Percentiles rank a stretch among this genome's conserved stretches.
Conservation (phyloP, 1,284 basidiomycete species). For the Irpex lacteus region DNA sequence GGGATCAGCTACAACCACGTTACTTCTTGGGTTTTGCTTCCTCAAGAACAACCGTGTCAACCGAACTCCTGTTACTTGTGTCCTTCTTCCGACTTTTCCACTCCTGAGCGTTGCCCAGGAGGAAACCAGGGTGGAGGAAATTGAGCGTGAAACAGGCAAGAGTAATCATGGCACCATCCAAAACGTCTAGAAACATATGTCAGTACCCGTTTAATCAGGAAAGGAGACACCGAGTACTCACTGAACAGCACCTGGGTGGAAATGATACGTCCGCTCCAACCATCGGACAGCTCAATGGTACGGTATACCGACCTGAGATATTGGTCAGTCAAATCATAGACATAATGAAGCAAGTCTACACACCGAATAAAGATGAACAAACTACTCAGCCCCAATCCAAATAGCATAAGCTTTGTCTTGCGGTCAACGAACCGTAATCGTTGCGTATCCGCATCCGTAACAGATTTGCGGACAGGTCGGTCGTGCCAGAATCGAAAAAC, state of each 20-base stretch:
- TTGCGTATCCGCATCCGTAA: conserved; percentile 4
- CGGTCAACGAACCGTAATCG: neutral
- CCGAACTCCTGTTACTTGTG: neutral
- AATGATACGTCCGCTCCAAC: conserved; percentile 54
- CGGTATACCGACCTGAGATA: conserved; percentile 42
- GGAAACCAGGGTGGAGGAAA: conserved; percentile 45
- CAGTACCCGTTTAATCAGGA: neutral
- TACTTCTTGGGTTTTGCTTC: neutral
- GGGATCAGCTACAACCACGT: too few relatives aligned
- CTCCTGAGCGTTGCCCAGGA: conserved; percentile 9
- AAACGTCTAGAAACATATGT: conserved; percentile 23
- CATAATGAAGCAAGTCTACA: conserved; percentile 5
- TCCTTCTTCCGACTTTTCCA: conserved; percentile 5
- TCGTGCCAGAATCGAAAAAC: conserved; percentile 39
- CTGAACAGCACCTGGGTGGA: conserved; percentile 54
- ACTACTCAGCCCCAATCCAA: conserved; percentile 36
- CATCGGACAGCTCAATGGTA: conserved; percentile 51
- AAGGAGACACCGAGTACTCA: conserved; percentile 21
- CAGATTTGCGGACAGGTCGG: conserved; percentile 32
- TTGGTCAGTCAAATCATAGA: neutral
- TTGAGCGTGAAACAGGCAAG: conserved; percentile 53
- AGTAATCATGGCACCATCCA: conserved; percentile 57
- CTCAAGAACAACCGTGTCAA: neutral
- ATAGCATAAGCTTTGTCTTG: conserved; percentile 32
- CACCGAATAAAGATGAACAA: conserved; percentile 40